Percentiles rank a stretch among this genome's conserved stretches.
These are phyloP conservation scores for Epichloe uncinata DNA, from an alignment of 2,329 filamentous ascomycete genomes.

Conservation along the genomic window DNA sequence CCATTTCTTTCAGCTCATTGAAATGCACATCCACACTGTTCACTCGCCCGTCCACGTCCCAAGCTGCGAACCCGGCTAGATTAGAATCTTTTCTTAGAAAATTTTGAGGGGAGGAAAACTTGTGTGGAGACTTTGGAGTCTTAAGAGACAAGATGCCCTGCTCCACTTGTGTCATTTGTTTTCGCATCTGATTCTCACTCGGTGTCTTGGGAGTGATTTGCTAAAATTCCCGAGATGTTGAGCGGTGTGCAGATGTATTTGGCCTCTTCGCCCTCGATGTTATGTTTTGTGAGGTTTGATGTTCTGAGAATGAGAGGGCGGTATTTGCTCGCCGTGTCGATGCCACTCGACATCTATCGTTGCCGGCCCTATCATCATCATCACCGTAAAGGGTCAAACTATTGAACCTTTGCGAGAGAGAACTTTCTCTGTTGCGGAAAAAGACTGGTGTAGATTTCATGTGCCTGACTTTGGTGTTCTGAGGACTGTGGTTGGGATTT, in stretches of 20 bases:
- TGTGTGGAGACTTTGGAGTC: conserved; percentile 23
- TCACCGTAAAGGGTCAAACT: conserved; percentile 26
- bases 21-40: conserved; percentile 66
- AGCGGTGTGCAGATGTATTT: conserved; percentile 6
- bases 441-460: conserved; percentile 15
- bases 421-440: conserved; percentile 29
- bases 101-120: conserved; percentile 32
- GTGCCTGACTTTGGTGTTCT: conserved; percentile 13
- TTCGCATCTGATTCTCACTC: conserved; percentile 16
- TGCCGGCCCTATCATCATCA: conserved; percentile 11
- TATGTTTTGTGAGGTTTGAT: conserved; percentile 9
- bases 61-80: conserved; percentile 49
- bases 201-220: conserved; percentile 22
- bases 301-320: conserved; percentile 14
- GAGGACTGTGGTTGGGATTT: conserved; percentile 6
- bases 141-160: conserved; percentile 21
- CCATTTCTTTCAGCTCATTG: conserved; percentile 54
- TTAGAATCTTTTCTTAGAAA: conserved; percentile 68
- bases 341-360: conserved; percentile 33
- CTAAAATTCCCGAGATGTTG: conserved; percentile 17
- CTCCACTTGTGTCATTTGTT: conserved; percentile 20
- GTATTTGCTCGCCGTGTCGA: conserved; percentile 14
- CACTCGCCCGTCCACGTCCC: conserved; percentile 67
- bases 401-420: conserved; percentile 25
- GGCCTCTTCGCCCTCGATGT: conserved; percentile 1